Evolutionary conservation across 225 moss, liverwort and hornwort species (phyloP).

Genomic region (Asterella californica): DNA sequence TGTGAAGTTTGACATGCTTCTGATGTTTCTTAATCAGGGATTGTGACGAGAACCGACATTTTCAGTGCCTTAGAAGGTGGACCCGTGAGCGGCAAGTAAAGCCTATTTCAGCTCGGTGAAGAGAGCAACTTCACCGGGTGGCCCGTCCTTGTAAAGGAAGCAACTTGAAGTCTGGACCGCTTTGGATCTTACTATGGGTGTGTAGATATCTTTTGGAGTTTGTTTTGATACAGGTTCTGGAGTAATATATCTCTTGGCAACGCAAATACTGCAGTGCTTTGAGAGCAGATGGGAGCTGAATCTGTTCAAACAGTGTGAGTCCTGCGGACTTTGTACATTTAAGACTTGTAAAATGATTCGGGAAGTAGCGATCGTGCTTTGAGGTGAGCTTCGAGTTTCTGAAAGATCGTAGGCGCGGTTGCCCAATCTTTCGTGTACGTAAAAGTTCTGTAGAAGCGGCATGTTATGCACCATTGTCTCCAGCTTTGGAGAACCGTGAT

Average conservation of each 20-base stretch:
- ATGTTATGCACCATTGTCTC: background rate
- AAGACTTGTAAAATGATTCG: conserved; percentile 16
- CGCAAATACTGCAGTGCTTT: background rate
- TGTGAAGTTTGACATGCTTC: background rate
- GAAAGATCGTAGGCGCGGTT: background rate
- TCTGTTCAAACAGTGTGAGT: conserved; percentile 13
- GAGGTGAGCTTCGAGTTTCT: background rate
- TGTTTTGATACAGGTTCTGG: background rate
- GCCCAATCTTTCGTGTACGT: background rate
- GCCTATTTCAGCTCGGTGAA: background rate
- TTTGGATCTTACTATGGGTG: conserved; percentile 1
- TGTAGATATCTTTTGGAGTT: conserved; percentile 22
- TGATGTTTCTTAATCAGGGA: conserved; percentile 51
- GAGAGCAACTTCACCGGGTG: conserved; percentile 9
- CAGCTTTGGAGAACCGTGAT: background rate
- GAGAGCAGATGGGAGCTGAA: background rate
- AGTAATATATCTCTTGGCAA: background rate
- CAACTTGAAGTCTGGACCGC: background rate
- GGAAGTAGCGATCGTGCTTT: conserved; percentile 8
- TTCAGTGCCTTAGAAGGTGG: conserved; percentile 75
- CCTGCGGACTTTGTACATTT: conserved; percentile 13
- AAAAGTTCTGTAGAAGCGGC: background rate
- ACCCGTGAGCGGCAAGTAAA: background rate
- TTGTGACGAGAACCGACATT: conserved; percentile 98
- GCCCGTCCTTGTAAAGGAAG: conserved; percentile 18